Evolutionary conservation across 1,139 yeast genomes (phyloP).

Genomic region (Geotrichum bryndzae): DNA sequence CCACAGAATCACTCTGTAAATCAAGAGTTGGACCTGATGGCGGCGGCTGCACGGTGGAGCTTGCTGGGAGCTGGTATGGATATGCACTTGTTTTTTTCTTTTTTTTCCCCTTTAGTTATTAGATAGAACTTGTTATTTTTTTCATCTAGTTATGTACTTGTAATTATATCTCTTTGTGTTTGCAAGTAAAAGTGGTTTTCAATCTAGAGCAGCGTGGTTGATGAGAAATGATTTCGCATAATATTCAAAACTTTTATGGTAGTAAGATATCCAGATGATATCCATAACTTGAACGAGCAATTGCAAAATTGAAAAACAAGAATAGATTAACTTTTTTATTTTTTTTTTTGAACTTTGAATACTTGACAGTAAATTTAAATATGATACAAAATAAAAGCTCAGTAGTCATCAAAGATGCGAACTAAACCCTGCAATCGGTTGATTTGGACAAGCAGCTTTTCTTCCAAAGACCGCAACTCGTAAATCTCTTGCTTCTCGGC

Average conservation of each 20-base stretch:
- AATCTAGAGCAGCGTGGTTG: too few relatives aligned
- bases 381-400: slow-evolving; percentile 2
- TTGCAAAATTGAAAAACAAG: background rate
- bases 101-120: background rate
- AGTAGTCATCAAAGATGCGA: slow-evolving; percentile 39
- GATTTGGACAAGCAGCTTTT: slow-evolving; percentile 33
- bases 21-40: background rate
- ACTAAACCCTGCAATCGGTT: slow-evolving; percentile 35
- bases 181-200: background rate
- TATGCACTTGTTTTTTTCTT: background rate
- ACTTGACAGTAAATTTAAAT: background rate
- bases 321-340: background rate
- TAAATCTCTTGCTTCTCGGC: slow-evolving; percentile 70
- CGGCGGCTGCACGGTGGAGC: background rate
- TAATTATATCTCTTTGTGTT: background rate
- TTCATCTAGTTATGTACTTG: background rate
- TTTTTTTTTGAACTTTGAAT: background rate
- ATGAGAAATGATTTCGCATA: background rate
- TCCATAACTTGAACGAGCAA: background rate
- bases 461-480: slow-evolving; percentile 39
- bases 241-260: background rate
- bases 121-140: background rate
- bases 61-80: background rate
- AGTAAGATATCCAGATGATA: background rate
- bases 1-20: slow-evolving; percentile 54